Percentiles rank a stretch among this genome's conserved stretches.
Conservation (phyloP, 306 rosid species). For the Fragaria nilgerrensis region DNA sequence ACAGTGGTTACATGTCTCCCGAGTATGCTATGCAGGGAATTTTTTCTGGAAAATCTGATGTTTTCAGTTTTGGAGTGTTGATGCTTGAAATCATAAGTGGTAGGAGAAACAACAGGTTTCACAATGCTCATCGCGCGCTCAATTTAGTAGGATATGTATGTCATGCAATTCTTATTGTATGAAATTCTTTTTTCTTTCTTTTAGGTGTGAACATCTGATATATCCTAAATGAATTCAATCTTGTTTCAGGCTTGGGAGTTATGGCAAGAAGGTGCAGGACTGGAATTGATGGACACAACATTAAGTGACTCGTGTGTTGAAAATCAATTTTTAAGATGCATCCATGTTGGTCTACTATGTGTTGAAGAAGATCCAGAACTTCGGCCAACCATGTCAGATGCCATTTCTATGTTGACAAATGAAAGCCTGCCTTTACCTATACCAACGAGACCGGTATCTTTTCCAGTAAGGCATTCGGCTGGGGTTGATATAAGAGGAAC, state of each 20-base stretch:
- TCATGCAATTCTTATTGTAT: background rate
- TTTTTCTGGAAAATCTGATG: constrained; percentile 26
- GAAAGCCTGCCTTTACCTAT: constrained; percentile 8
- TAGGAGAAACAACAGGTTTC: constrained; percentile 22
- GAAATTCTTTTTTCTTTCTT: background rate
- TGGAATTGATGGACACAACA: constrained; percentile 4
- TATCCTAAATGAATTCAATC: background rate
- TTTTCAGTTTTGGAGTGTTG: constrained; percentile 28
- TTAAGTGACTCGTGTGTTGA: constrained; percentile 13
- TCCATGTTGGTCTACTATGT: constrained; percentile 22
- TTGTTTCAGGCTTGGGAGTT: constrained; percentile 14
- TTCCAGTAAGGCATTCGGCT: background rate
- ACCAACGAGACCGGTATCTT: constrained; percentile 17
- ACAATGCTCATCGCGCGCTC: background rate
- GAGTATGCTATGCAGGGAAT: constrained; percentile 29
- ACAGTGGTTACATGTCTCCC: constrained; percentile 27
- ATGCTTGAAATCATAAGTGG: constrained; percentile 30
- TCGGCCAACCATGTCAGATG: constrained; percentile 13
- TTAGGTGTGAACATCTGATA: background rate
- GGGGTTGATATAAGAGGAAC: background rate
- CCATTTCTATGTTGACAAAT: constrained; percentile 22
- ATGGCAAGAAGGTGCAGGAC: constrained; percentile 5
- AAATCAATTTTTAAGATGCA: constrained; percentile 13
- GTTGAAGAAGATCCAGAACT: constrained; percentile 14
- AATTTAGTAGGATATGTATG: constrained; percentile 30